These are phyloP conservation scores for Macrolepiota fuliginosa DNA, from an alignment of 768 basidiomycete species.

Conservation along the genomic window DNA sequence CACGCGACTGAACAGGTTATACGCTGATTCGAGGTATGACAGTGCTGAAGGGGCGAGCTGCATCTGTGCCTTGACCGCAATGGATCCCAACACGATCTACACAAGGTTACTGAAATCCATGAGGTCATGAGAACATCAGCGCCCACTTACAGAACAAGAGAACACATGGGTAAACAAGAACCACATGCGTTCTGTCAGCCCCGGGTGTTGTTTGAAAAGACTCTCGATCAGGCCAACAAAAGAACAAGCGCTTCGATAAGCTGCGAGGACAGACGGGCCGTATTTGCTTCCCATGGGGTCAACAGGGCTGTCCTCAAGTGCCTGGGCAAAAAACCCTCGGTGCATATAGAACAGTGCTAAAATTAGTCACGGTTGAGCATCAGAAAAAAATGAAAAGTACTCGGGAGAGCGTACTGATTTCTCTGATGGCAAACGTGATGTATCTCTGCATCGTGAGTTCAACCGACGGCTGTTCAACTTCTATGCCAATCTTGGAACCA, in stretches of 20 bases:
- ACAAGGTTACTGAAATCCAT: conserved; percentile 3
- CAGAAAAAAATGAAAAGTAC: background rate
- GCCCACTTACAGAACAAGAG: conserved; percentile 56
- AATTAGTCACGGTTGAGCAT: background rate
- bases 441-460: conserved; percentile 69
- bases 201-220: conserved; percentile 62
- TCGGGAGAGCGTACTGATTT: conserved; percentile 49
- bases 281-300: conserved; percentile 73
- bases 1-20: conserved; percentile 54
- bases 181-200: conserved; percentile 69
- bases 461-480: conserved; percentile 45
- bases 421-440: conserved; percentile 62
- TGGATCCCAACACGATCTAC: conserved; percentile 69
- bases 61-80: conserved; percentile 63
- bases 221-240: conserved; percentile 66
- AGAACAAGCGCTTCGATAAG: conserved; percentile 66
- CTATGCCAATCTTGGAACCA: conserved; percentile 39
- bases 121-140: background rate
- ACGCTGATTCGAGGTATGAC: conserved; percentile 65
- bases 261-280: conserved; percentile 64
- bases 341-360: conserved; percentile 72
- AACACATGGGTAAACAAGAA: conserved; percentile 73
- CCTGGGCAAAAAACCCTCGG: conserved; percentile 71
- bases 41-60: conserved; percentile 63
- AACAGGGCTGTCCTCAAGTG: conserved; percentile 56